Evolutionary conservation across 2,329 filamentous ascomycete species (phyloP), one percentile per base, ranked within the genome.

Genomic region (Microdochium paspali): DNA sequence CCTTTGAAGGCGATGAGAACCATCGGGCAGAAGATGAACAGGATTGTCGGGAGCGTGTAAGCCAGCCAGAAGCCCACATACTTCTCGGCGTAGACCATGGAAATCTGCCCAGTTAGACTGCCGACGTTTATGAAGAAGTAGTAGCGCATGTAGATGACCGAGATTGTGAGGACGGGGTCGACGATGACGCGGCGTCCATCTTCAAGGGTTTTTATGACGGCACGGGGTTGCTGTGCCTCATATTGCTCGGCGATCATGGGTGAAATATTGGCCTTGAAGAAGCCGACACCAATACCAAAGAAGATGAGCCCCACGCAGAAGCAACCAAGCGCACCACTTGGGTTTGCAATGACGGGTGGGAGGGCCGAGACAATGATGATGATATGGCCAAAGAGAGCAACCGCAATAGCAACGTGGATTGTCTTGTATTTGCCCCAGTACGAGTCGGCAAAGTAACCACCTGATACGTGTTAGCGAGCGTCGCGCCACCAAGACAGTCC

Each of bases 1-100:
- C 73, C 74, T 57, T 80, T 80, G 57, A 77, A 74, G 59, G 76
- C 74, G 51, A 76, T 65, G 45, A 88, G 70, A 3, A 87, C 76
- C 1, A 78, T 32, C 1, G 84, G 84, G 47, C 79, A 80, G 44
- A 76, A 47, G 35, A 78, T 70, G 69, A 86, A 85, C 58, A 87
- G 66, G 47, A 72, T 62, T 1, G 84, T 87, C 10, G 84, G 84
- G 10, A 88, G 71, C 32, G 84, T 64, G 67, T 73, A 90, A 0
- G 84, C 74, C 23, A 85, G 73, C 81, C 82, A 90, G 70, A 87
- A 89, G 7, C 85, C 85, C 44, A 87, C 74, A 51, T 86, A 87
- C 60, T 85, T 84, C 65, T 89, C 85, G 2, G 84, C 79, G 58
- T 86, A 90, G 28, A 81, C 82, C 79, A 84, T 88, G 57, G 69